Percentiles rank a stretch among this genome's conserved stretches.
phyloP scores from a whole-genome alignment of 768 basidiomycete genomes.

The Roridomyces roridus region DNA sequence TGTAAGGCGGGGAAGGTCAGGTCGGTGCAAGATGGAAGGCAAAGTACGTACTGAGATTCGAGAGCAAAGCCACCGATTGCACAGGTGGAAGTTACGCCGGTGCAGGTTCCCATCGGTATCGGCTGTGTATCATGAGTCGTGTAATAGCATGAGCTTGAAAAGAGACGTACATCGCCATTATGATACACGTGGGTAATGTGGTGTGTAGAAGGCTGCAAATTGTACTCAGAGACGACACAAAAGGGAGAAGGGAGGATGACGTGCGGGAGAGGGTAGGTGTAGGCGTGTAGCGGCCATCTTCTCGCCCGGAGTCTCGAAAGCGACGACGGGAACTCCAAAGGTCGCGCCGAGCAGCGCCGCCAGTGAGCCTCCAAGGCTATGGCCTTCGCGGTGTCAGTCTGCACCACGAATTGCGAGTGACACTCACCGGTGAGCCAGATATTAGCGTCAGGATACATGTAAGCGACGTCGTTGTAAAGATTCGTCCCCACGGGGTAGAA shows the following conservation, averaged over 20 bases:
- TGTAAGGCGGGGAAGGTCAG: no score
- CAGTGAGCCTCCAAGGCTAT: constrained; percentile 87
- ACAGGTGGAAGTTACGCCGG: constrained; percentile 62
- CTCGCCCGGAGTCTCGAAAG: constrained; percentile 88
- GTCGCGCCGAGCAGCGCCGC: constrained; percentile 86
- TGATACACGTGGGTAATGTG: constrained; percentile 91
- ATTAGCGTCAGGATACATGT: constrained; percentile 86
- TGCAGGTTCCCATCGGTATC: constrained; percentile 85
- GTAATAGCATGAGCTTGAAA: neutral
- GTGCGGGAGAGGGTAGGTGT: constrained; percentile 86
- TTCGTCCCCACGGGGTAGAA: constrained; percentile 92
- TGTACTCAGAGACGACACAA: neutral
- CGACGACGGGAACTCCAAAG: constrained; percentile 91
- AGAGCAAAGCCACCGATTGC: constrained; percentile 78
- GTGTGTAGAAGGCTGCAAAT: constrained; percentile 64
- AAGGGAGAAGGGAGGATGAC: constrained; percentile 23
- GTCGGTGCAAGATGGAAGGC: no score
- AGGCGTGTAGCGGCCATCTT: constrained; percentile 73
- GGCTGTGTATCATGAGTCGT: constrained; percentile 54
- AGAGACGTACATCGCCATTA: constrained; percentile 72
- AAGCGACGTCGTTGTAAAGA: constrained; percentile 90
- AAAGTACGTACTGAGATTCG: constrained; percentile 59
- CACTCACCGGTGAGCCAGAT: constrained; percentile 85
- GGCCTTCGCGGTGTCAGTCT: constrained; percentile 41
- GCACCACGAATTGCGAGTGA: no score